These are phyloP conservation scores for Apophysomyces elegans DNA, from an alignment of 371 early-diverging fungal species.

Conservation along the genomic window DNA sequence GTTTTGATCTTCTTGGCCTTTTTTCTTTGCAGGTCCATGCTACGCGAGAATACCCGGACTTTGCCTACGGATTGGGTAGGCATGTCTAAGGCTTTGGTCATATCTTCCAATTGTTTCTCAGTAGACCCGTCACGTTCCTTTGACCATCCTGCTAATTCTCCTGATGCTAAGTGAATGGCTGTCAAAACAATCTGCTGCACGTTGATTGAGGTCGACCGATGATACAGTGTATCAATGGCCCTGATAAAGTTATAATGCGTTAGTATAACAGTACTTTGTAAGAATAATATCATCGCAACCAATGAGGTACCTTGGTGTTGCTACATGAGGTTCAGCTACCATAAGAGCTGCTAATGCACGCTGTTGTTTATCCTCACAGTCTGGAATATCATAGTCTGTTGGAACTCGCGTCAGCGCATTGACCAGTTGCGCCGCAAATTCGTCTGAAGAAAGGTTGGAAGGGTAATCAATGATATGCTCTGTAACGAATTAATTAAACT, in stretches of 20 bases:
- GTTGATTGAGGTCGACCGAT: conserved; percentile 39
- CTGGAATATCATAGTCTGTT: conserved; percentile 35
- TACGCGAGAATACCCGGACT: conserved; percentile 37
- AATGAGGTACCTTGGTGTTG: neutral
- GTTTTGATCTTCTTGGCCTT: conserved; percentile 18
- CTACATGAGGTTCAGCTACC: conserved; percentile 32
- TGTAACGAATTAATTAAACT: neutral
- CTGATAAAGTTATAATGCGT: neutral
- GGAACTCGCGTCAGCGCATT: conserved; percentile 38
- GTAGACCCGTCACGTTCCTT: neutral
- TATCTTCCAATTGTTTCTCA: conserved; percentile 8
- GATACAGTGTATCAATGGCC: conserved; percentile 46
- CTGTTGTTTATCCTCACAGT: conserved; percentile 29
- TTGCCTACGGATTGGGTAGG: conserved; percentile 26
- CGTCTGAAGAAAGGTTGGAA: conserved; percentile 22
- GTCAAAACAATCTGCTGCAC: conserved; percentile 36
- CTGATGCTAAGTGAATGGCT: conserved; percentile 35
- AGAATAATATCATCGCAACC: neutral
- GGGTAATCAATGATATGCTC: neutral
- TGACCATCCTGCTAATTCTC: conserved; percentile 47
- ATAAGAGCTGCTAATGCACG: conserved; percentile 39
- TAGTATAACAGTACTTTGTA: neutral
- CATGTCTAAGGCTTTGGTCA: neutral
- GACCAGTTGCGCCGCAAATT: conserved; percentile 35
- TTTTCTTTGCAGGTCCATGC: conserved; percentile 32